Evolutionary conservation across 345 rosid genomes (phyloP), one percentile per base, ranked within the genome.

Genomic region (Aethionema arabicum): DNA sequence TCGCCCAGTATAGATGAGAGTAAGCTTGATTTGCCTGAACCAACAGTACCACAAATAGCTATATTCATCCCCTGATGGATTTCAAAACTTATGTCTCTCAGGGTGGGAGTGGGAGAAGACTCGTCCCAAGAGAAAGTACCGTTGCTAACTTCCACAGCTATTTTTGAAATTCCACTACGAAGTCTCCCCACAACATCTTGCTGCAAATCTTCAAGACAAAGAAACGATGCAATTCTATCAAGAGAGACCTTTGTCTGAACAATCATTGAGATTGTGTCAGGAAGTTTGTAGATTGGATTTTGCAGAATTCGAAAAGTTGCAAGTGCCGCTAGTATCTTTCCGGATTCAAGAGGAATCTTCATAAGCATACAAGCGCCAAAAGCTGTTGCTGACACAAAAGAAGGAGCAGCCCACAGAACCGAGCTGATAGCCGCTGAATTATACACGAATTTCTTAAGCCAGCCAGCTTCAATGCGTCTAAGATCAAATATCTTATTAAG

Each of bases 11-110:
- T 78, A 54, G 82, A 80, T n/a, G 90, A 82, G 47, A 88, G 84
- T 50, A 88, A 73, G 69, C 87, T 88, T 11, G 96, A 84, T 72
- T 88, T 88, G 4, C 93, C 90, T 0, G 96, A 83, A 15, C 96
- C 92, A 69, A 85, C 88, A 27, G 81, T 76, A 6, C 90, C 93
- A 38, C 90, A 89, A 31, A 89, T 78, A 44, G 95, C 96, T 5
- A 89, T 69, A 31, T 70, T 81, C 91, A 74, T 86, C 36, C 91
- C 87, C 11, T 61, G 79, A 35, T 12, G 32, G 27, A 78, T 77
- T 59, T 74, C 73, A 30, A 84, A 40, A 37, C 49, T 84, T 60
- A 82, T 59, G 57, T 79, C 82, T 67, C 71, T 81, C 73, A 88
- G 54, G 0, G 78, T 81, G 35, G 77, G 78, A 47, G 45, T 64